Evolutionary conservation across 768 basidiomycete genomes (phyloP).

Genomic region (Mycena floridula): DNA sequence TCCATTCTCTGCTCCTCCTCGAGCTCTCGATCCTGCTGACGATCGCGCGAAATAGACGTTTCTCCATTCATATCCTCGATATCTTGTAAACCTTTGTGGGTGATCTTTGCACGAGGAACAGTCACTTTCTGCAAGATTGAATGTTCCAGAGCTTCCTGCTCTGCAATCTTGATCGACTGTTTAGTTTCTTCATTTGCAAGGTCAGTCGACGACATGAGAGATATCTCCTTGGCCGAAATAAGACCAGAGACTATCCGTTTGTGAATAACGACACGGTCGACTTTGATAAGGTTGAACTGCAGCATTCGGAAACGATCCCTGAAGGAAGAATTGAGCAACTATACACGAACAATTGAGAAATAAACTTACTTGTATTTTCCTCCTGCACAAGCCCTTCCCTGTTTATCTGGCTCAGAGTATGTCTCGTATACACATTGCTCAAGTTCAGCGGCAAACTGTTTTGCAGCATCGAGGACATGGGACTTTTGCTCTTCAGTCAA

Average conservation of each 20-base stretch:
- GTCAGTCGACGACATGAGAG: constrained; percentile 84
- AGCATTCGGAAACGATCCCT: constrained; percentile 91
- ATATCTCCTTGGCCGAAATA: constrained; percentile 67
- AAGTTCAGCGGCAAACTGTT: constrained; percentile 61
- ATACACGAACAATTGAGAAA: no score
- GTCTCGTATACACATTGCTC: constrained; percentile 73
- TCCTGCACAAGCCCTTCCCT: constrained; percentile 54
- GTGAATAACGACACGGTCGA: constrained; percentile 75
- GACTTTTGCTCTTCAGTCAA: constrained; percentile 57
- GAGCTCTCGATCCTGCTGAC: constrained; percentile 54
- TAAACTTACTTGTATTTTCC: constrained; percentile 73
- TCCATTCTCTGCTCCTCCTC: constrained; percentile 69
- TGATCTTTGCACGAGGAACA: constrained; percentile 73
- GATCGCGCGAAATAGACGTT: constrained; percentile 30
- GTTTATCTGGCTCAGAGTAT: constrained; percentile 74
- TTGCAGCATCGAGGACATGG: constrained; percentile 48
- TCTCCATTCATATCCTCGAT: constrained; percentile 73
- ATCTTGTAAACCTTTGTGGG: constrained; percentile 89
- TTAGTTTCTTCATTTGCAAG: constrained; percentile 84
- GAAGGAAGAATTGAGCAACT: constrained; percentile 9
- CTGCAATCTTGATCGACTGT: constrained; percentile 74
- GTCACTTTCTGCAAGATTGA: constrained; percentile 73
- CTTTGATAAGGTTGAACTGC: constrained; percentile 80
- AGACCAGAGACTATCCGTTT: constrained; percentile 64
- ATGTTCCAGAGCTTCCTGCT: constrained; percentile 78